These are phyloP conservation scores for Hypoxylon rickii DNA, from an alignment of 495 filamentous ascomycete species.

Conservation along the genomic window DNA sequence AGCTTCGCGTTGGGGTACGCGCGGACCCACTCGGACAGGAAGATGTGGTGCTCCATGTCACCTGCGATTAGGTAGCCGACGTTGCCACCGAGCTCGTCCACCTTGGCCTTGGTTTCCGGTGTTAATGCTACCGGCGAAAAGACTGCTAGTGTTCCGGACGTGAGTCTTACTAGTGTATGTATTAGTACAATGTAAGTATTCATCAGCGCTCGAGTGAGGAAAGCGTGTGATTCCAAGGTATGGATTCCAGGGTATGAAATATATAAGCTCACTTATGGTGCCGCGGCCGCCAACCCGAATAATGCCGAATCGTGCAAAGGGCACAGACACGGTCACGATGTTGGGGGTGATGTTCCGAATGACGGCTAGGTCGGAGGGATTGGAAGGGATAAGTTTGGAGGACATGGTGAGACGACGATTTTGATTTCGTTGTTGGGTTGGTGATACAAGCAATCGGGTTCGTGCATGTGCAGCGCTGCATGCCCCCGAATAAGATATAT, in stretches of 20 bases:
- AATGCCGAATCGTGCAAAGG: constrained; percentile 80
- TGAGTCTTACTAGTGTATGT: constrained; percentile 65
- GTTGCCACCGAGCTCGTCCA: constrained; percentile 67
- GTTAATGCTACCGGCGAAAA: constrained; percentile 91
- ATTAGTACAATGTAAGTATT: constrained; percentile 15
- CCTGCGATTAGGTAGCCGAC: constrained; percentile 84
- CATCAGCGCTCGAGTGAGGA: no score
- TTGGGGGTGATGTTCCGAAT: constrained; percentile 81
- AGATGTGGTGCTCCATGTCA: constrained; percentile 93
- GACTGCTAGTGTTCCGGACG: constrained; percentile 77
- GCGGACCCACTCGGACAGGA: constrained; percentile 78
- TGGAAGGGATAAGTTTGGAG: constrained; percentile 52
- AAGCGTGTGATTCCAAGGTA: no score
- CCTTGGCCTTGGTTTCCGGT: constrained; percentile 68
- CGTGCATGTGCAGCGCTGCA: not conserved
- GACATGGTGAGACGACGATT: constrained; percentile 43
- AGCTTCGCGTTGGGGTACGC: constrained; percentile 79
- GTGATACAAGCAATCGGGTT: not conserved
- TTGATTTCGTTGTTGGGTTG: not conserved
- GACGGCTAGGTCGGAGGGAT: constrained; percentile 81
- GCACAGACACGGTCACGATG: constrained; percentile 79
- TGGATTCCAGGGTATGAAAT: no score
- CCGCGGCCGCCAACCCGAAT: constrained; percentile 85
- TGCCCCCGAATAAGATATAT: not conserved
- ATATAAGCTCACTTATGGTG: constrained; percentile 70